Percentiles rank a stretch among this genome's conserved stretches.
Conservation (phyloP, 2,329 filamentous ascomycete genomes). For the Elsinoe australis region DNA sequence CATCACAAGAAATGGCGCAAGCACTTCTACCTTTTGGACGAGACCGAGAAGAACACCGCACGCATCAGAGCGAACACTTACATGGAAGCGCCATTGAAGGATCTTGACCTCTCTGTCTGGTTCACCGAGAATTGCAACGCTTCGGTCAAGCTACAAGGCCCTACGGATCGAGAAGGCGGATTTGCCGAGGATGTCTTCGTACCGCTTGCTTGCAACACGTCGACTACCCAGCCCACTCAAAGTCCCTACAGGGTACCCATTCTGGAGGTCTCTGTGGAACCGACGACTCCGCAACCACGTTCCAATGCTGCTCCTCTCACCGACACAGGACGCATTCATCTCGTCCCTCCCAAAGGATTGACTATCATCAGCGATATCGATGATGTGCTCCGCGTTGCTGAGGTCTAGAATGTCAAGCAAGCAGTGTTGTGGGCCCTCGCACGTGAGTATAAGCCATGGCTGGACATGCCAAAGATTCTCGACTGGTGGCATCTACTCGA, state of each 20-base stretch:
- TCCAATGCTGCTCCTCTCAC: no score
- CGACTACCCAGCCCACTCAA: not conserved
- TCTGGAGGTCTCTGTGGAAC: no score
- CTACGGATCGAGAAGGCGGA: conserved; percentile 17
- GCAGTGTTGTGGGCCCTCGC: conserved; percentile 21
- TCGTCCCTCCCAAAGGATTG: conserved; percentile 22
- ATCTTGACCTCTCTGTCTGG: not conserved
- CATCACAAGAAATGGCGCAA: conserved; percentile 37
- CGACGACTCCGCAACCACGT: no score
- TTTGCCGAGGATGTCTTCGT: conserved; percentile 15
- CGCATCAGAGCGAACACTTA: not conserved
- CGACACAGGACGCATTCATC: no score
- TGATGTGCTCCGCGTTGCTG: conserved; percentile 23
- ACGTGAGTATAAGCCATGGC: conserved; percentile 21
- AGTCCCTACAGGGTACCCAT: no score
- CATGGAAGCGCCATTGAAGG: conserved; percentile 12
- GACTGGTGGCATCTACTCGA: conserved; percentile 15
- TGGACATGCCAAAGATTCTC: conserved; percentile 22
- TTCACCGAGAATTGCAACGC: not conserved
- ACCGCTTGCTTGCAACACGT: not conserved
- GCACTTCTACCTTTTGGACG: conserved; percentile 27
- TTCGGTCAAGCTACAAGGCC: not conserved
- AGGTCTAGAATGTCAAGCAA: conserved; percentile 25
- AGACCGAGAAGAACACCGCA: conserved; percentile 1
- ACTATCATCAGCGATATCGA: conserved; percentile 26